Percentiles rank a stretch among this genome's conserved stretches.
phyloP scores from a whole-genome alignment of 371 early-diverging fungal species.

The Saksenaea oblongispora region DNA sequence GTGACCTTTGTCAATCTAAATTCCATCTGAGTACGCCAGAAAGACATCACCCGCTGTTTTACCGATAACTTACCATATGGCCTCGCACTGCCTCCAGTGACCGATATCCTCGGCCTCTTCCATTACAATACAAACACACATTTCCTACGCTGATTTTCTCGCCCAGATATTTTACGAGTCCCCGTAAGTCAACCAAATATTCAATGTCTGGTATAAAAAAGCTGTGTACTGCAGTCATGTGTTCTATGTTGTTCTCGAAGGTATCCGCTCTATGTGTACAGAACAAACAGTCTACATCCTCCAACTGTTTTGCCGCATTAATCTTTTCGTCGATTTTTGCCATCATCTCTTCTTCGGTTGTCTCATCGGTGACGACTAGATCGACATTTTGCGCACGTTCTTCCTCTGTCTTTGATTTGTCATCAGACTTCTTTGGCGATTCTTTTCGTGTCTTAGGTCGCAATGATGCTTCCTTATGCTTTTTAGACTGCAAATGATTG shows the following conservation, averaged over 20 bases:
- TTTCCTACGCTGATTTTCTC: conserved; percentile 94
- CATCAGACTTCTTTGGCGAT: not conserved
- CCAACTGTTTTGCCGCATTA: conserved; percentile 61
- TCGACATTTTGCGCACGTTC: conserved; percentile 25
- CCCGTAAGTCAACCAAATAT: conserved; percentile 84
- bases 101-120: conserved; percentile 81
- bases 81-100: conserved; percentile 89
- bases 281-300: conserved; percentile 81
- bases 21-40: not conserved
- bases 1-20: conserved; percentile 87
- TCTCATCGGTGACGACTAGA: conserved; percentile 55
- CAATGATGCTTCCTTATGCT: conserved; percentile 83
- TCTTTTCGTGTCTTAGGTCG: conserved; percentile 16
- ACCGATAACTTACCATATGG: conserved; percentile 77
- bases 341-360: conserved; percentile 43
- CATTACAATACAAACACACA: conserved; percentile 94
- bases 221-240: conserved; percentile 89
- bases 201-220: conserved; percentile 97
- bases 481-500: conserved; percentile 88
- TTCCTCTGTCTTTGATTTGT: conserved; percentile 17
- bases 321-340: conserved; percentile 77
- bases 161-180: conserved; percentile 87
- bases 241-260: conserved; percentile 85
- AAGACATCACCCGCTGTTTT: not conserved
- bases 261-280: conserved; percentile 66